phyloP scores from a whole-genome alignment of 148 eudicot species.

The Spergularia marina region DNA sequence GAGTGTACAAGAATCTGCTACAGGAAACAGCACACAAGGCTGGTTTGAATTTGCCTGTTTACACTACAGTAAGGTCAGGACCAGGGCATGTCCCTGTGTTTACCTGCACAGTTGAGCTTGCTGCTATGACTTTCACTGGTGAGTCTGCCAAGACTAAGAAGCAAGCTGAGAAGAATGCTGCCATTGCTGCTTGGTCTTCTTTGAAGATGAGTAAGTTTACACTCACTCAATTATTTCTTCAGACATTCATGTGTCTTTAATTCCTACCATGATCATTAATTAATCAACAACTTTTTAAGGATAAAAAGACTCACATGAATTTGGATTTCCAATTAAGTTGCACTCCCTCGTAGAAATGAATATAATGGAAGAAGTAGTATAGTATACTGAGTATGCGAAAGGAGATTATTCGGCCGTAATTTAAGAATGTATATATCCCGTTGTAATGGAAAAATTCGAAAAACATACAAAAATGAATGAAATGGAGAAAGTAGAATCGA shows the following conservation, averaged over 20 bases:
- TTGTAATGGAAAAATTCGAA: too few species aligned
- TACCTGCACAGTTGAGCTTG: constrained; percentile 53
- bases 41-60: constrained; percentile 49
- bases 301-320: too few species aligned
- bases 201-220: constrained; percentile 34
- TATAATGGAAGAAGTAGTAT: too few species aligned
- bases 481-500: too few species aligned
- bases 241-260: too few species aligned
- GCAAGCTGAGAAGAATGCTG: constrained; percentile 72
- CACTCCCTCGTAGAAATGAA: too few species aligned
- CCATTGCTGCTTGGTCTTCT: constrained; percentile 56
- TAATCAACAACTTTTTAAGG: too few species aligned
- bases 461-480: too few species aligned
- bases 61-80: constrained; percentile 58
- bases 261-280: neutral
- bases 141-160: constrained; percentile 51
- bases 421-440: too few species aligned
- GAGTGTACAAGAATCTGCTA: constrained; percentile 55
- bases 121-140: constrained; percentile 49
- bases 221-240: neutral
- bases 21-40: constrained; percentile 61
- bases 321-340: too few species aligned
- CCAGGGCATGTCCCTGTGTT: constrained; percentile 56
- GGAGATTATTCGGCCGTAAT: neutral
- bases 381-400: too few species aligned